These are phyloP conservation scores for Didymellaceae sp. DNA, from an alignment of 2,329 filamentous ascomycete species.

Conservation along the genomic window DNA sequence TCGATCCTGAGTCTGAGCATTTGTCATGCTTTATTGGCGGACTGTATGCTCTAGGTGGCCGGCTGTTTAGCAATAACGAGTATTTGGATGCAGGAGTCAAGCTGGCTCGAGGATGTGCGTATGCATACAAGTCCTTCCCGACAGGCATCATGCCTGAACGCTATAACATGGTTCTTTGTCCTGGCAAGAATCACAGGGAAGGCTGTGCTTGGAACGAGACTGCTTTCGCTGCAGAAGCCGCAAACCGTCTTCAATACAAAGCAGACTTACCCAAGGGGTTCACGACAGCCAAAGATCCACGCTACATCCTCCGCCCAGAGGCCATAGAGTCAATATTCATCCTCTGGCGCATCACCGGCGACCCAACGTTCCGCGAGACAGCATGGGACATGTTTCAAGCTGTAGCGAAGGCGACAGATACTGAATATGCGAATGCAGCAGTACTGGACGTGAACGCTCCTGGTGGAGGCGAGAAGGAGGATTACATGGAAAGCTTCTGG, in stretches of 20 bases:
- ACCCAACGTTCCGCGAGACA: slow-evolving; percentile 49
- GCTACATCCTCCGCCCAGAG: slow-evolving; percentile 59
- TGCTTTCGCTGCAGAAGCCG: slow-evolving; percentile 50
- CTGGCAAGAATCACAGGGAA: slow-evolving; percentile 24
- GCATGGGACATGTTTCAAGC: slow-evolving; percentile 56
- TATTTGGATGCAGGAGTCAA: slow-evolving; percentile 62
- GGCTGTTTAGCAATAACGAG: slow-evolving; percentile 58
- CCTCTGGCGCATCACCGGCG: slow-evolving; percentile 64
- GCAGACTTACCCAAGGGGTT: slow-evolving; percentile 50
- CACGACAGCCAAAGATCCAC: slow-evolving; percentile 49
- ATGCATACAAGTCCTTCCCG: slow-evolving; percentile 62
- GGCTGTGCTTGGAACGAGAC: slow-evolving; percentile 61
- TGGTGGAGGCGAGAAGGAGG: slow-evolving; percentile 36
- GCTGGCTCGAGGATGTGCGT: slow-evolving; percentile 65
- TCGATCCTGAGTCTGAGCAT: slow-evolving; percentile 61
- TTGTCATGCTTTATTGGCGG: slow-evolving; percentile 66
- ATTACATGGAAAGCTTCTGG: slow-evolving; percentile 59
- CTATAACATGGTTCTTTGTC: slow-evolving; percentile 61
- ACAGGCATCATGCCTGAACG: slow-evolving; percentile 66
- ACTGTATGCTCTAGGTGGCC: slow-evolving; percentile 64
- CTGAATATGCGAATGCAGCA: slow-evolving; percentile 51
- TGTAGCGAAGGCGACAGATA: slow-evolving; percentile 50
- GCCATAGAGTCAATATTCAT: slow-evolving; percentile 65
- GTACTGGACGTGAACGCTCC: slow-evolving; percentile 50
- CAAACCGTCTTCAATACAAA: slow-evolving; percentile 30